Conservation (phyloP, 495 filamentous ascomycete genomes). For the Terfezia boudieri region DNA sequence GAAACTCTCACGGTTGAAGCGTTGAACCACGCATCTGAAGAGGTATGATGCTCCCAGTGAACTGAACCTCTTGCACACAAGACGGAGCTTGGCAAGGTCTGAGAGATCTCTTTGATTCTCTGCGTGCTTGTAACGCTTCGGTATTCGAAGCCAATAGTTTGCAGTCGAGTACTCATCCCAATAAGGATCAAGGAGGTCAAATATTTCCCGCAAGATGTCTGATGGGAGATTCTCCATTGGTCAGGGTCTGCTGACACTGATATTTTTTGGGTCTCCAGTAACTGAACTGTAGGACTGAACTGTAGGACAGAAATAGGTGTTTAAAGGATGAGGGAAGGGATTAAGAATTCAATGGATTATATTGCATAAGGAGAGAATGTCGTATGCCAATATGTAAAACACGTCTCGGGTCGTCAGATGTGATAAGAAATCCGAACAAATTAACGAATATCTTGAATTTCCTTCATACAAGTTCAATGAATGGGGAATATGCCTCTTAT, state of each 20-base stretch:
- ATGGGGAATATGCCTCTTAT: not conserved
- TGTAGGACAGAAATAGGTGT: no score
- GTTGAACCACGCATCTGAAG: slow-evolving; percentile 19
- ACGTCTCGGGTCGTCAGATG: no score
- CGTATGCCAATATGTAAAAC: no score
- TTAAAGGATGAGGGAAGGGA: no score
- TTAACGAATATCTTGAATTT: no score
- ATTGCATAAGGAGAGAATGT: no score
- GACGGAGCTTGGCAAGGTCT: slow-evolving; percentile 9
- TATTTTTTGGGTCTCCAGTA: no score
- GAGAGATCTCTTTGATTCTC: not conserved
- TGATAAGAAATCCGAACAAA: no score
- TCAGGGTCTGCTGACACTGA: not conserved
- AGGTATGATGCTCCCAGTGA: slow-evolving; percentile 17
- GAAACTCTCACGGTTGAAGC: slow-evolving; percentile 18
- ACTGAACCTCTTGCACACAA: slow-evolving; percentile 18
- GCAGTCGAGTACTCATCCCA: not conserved
- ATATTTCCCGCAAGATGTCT: not conserved
- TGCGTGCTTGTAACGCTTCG: not conserved
- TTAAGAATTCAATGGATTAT: no score
- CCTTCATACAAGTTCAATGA: not conserved
- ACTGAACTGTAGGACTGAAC: no score
- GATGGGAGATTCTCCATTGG: not conserved
- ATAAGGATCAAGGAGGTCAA: not conserved
- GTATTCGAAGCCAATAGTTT: not conserved